These are phyloP conservation scores for Immersiporthe knoxdaviesiana DNA, from an alignment of 2,329 filamentous ascomycete species.

Conservation along the genomic window DNA sequence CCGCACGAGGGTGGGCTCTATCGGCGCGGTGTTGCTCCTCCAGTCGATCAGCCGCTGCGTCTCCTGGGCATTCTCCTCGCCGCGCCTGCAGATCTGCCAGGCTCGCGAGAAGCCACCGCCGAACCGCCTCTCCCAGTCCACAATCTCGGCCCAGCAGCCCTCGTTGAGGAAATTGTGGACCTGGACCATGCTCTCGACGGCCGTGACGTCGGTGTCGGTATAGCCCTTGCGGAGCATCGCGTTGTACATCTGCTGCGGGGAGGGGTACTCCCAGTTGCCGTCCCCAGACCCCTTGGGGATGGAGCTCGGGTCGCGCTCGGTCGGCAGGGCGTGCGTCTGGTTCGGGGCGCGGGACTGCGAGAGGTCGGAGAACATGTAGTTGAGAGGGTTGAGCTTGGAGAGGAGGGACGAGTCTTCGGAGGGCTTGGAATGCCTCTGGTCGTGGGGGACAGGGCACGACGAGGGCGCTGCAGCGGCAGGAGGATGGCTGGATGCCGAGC, in stretches of 20 bases:
- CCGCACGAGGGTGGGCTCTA: slow-evolving; percentile 74
- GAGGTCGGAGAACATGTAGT: slow-evolving; percentile 92
- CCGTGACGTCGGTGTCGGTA: slow-evolving; percentile 88
- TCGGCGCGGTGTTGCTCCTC: slow-evolving; percentile 47
- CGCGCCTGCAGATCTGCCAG: slow-evolving; percentile 73
- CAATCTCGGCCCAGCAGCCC: slow-evolving; percentile 93
- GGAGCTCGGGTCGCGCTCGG: slow-evolving; percentile 80
- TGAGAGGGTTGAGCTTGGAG: slow-evolving; percentile 69
- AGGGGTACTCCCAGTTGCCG: slow-evolving; percentile 95
- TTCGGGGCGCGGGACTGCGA: slow-evolving; percentile 77
- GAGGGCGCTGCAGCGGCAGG: slow-evolving; percentile 39
- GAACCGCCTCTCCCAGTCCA: slow-evolving; percentile 91
- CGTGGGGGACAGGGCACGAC: slow-evolving; percentile 53
- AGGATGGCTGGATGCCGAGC: slow-evolving; percentile 37
- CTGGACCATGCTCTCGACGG: slow-evolving; percentile 94
- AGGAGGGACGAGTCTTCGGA: slow-evolving; percentile 47
- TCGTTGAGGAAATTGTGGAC: slow-evolving; percentile 99
- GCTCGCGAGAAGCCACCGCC: slow-evolving; percentile 70
- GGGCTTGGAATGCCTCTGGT: slow-evolving; percentile 27
- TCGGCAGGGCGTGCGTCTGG: slow-evolving; percentile 75
- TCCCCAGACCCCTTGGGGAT: slow-evolving; percentile 84
- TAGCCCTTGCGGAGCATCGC: slow-evolving; percentile 95
- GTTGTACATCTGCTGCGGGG: slow-evolving; percentile 99
- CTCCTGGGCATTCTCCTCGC: slow-evolving; percentile 63
- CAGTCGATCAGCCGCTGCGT: slow-evolving; percentile 45